These are phyloP conservation scores for Adenanthera pavonina DNA, from an alignment of 306 rosid species.

Conservation along the genomic window DNA sequence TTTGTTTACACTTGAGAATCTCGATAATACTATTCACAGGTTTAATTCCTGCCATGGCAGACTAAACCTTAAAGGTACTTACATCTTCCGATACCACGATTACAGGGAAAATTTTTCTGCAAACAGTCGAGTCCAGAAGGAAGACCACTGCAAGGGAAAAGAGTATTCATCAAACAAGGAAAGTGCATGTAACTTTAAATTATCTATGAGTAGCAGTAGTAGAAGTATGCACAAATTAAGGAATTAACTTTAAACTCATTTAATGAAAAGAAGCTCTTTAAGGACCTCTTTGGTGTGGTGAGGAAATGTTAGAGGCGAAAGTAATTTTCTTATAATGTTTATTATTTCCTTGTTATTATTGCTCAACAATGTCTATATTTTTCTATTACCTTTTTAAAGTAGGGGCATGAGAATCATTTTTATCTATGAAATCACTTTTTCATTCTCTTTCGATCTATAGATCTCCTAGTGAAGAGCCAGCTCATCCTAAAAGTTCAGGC, in stretches of 20 bases:
- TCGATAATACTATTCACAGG: background rate
- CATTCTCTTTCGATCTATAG: background rate
- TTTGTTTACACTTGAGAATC: background rate
- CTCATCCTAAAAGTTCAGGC: background rate
- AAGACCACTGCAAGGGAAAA: constrained; percentile 41
- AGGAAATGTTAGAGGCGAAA: background rate
- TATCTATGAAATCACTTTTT: no score
- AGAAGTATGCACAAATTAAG: background rate
- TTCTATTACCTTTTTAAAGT: no score
- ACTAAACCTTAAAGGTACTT: constrained; percentile 30
- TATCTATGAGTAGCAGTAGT: background rate
- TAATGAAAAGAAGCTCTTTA: background rate
- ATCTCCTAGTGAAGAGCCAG: background rate
- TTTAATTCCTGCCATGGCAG: background rate
- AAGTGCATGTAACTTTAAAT: constrained; percentile 47
- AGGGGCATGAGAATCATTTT: background rate
- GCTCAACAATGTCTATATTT: background rate
- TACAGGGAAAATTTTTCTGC: constrained; percentile 59
- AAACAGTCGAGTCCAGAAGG: constrained; percentile 60
- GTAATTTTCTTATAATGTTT: background rate
- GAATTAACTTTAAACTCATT: background rate
- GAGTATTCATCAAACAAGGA: background rate
- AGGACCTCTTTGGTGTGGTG: background rate
- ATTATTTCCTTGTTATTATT: background rate
- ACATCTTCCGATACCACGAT: constrained; percentile 49